These are phyloP conservation scores for Volvariella volvacea DNA, from an alignment of 1,284 basidiomycete species.

Conservation along the genomic window DNA sequence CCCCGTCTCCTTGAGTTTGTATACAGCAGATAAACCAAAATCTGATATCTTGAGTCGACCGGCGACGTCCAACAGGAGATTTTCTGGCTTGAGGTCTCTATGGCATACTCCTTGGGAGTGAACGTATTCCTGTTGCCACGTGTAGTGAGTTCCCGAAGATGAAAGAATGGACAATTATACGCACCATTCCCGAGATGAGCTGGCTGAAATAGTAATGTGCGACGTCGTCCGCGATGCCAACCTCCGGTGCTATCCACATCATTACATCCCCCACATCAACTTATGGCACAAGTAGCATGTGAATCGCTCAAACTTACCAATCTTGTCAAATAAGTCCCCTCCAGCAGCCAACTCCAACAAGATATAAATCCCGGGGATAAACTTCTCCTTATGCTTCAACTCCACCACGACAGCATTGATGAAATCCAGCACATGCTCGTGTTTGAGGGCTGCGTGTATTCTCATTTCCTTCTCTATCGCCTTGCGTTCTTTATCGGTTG, in stretches of 20 bases:
- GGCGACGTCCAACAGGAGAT: slow-evolving; percentile 76
- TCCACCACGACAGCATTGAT: slow-evolving; percentile 74
- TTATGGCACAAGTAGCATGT: neutral
- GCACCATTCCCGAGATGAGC: slow-evolving; percentile 74
- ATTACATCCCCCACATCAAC: slow-evolving; percentile 1
- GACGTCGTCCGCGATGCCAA: slow-evolving; percentile 83
- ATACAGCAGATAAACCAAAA: slow-evolving; percentile 92
- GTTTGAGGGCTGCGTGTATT: slow-evolving; percentile 81
- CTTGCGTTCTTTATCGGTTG: slow-evolving; percentile 63
- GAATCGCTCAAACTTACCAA: slow-evolving; percentile 48
- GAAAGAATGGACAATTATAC: slow-evolving; percentile 13
- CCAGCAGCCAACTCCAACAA: slow-evolving; percentile 89
- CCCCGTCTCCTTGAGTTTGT: slow-evolving; percentile 82
- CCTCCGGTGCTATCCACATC: slow-evolving; percentile 32
- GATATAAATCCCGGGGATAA: slow-evolving; percentile 85
- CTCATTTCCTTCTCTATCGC: slow-evolving; percentile 91
- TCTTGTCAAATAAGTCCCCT: slow-evolving; percentile 98
- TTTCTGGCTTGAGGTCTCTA: slow-evolving; percentile 96
- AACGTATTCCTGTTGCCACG: slow-evolving; percentile 60
- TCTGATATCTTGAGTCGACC: slow-evolving; percentile 89
- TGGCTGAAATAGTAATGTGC: slow-evolving; percentile 92
- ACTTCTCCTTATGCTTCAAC: slow-evolving; percentile 48
- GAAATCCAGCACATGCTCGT: slow-evolving; percentile 82
- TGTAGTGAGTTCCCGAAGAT: slow-evolving; percentile 1
- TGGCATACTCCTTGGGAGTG: slow-evolving; percentile 92